Percentiles rank a stretch among this genome's conserved stretches.
Conservation (phyloP, 371 early-diverging fungal genomes). For the Batrachochytrium dendrobatidis region DNA sequence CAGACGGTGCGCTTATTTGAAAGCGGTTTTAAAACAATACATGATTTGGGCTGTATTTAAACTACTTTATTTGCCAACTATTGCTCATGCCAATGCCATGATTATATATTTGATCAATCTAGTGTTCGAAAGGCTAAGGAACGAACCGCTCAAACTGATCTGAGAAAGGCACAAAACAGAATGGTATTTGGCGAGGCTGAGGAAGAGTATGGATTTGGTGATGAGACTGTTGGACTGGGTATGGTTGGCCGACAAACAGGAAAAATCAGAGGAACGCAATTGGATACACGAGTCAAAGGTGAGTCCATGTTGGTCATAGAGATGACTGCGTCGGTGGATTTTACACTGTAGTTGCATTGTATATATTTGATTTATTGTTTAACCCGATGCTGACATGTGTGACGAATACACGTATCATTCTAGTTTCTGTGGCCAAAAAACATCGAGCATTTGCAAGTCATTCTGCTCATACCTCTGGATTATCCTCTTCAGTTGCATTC, state of each 20-base stretch:
- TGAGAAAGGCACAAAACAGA: slow-evolving; percentile 82
- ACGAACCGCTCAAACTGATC: slow-evolving; percentile 76
- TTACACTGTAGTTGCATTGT: background rate
- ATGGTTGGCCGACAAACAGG: slow-evolving; percentile 67
- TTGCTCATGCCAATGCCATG: background rate
- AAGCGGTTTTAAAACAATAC: too few species aligned
- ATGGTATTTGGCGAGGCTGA: slow-evolving; percentile 88
- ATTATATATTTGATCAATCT: background rate
- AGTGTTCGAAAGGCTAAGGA: slow-evolving; percentile 81
- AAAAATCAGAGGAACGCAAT: slow-evolving; percentile 57
- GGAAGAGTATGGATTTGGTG: slow-evolving; percentile 78
- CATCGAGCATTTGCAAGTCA: slow-evolving; percentile 16
- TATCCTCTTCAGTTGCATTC: slow-evolving; percentile 86
- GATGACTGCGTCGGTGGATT: slow-evolving; percentile 17
- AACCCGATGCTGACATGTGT: background rate
- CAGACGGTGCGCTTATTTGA: slow-evolving; percentile 48
- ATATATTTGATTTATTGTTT: background rate
- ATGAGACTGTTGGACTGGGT: slow-evolving; percentile 78
- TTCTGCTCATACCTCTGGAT: slow-evolving; percentile 56
- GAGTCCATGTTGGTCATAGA: slow-evolving; percentile 26
- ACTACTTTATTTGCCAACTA: too few species aligned
- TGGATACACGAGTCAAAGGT: slow-evolving; percentile 60
- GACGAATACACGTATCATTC: background rate
- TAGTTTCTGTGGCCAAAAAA: slow-evolving; percentile 59
- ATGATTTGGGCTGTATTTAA: too few species aligned